Base-by-base conservation (phyloP, 1,139 yeast genomes). In the Yamadazyma friedrichii region DNA sequence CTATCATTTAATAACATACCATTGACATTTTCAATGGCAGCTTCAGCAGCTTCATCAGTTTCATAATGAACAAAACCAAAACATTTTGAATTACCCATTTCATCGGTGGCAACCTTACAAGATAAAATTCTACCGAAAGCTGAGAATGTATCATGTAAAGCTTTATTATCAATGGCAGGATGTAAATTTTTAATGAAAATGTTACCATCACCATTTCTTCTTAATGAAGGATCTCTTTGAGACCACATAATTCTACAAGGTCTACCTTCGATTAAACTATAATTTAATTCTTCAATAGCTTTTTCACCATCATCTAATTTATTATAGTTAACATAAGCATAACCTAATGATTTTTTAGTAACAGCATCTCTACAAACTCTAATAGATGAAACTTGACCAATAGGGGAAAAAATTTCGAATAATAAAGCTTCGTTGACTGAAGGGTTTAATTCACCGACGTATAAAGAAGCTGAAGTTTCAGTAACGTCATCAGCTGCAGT, bases 181-280 rank as follows among this genome's bases (percentile, higher is more conserved):
- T 93, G 97, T 74, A 93, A 83, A 82, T 93, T 94, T 84, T 93
- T 93, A 77, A 93, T 93, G 81, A 87, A 93, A 55, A 94, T 85
- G 80, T 93, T 93, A 62, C 97, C 97, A 53, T 88, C 87, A 67
- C 98, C 98, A 63, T 86, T 85, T 79, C 88, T 88, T 80, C 98
- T 88, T 59, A 84, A 70, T 51, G 96, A 81, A 52, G 98, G 98
- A 68, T 93, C 98, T 75, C 98, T 88, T 78, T 94, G 98, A 54
- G 98, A 89, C 97, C 98, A 91, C 98, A 94, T 94, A 76, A 93
- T 93, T 74, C 99, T 91, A 75, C 98, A 89, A 59, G 97, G 93
- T 64, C 87, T 89, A 62, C 97, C 98, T 72, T 91, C 93, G 72
- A 93, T 83, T 61, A 82, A 83, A 49, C 89, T 73, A 76, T 93